A percentile compares a stretch with the other conserved stretches of the same genome.
Conservation (phyloP, 805 yeast genomes). For the Spathaspora hagerdaliae region DNA sequence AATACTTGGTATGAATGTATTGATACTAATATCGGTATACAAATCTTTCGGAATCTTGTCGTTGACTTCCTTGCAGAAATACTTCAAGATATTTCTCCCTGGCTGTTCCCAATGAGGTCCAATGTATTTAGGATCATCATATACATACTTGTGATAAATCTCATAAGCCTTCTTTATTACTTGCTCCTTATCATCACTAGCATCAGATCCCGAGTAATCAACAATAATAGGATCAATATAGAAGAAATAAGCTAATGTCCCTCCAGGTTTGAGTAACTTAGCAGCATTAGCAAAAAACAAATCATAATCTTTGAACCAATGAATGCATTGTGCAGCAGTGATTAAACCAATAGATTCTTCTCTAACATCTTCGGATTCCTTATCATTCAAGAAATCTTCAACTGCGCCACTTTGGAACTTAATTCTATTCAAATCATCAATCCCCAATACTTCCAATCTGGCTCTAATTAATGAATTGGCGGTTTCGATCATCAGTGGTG, state of each 20-base stretch:
- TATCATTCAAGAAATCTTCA: constrained; percentile 21
- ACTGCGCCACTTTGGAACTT: constrained; percentile 29
- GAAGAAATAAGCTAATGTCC: constrained; percentile 40
- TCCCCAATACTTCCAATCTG: constrained; percentile 21
- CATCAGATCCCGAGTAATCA: constrained; percentile 12
- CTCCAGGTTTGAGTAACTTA: constrained; percentile 36
- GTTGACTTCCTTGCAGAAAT: constrained; percentile 38
- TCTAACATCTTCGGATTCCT: constrained; percentile 11
- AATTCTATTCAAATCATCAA: constrained; percentile 22
- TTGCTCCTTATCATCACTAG: constrained; percentile 6
- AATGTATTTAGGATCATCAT: constrained; percentile 39
- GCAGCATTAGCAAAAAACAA: constrained; percentile 25
- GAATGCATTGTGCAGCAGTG: constrained; percentile 41
- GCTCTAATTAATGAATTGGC: constrained; percentile 29
- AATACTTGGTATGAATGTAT: constrained; percentile 19
- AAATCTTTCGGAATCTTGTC: constrained; percentile 36
- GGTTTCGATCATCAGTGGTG: constrained; percentile 43
- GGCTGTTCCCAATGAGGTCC: constrained; percentile 87
- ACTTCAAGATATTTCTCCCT: constrained; percentile 57
- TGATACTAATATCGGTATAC: constrained; percentile 37
- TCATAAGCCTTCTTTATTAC: constrained; percentile 18
- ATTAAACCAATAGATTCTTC: constrained; percentile 27
- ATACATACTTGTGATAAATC: constrained; percentile 35
- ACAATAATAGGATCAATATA: constrained; percentile 39
- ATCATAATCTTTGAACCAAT: constrained; percentile 38